Evolutionary conservation across 2,329 filamentous ascomycete species (phyloP), one percentile per base, ranked within the genome.

Genomic region (Exutisphaerella laricina): DNA sequence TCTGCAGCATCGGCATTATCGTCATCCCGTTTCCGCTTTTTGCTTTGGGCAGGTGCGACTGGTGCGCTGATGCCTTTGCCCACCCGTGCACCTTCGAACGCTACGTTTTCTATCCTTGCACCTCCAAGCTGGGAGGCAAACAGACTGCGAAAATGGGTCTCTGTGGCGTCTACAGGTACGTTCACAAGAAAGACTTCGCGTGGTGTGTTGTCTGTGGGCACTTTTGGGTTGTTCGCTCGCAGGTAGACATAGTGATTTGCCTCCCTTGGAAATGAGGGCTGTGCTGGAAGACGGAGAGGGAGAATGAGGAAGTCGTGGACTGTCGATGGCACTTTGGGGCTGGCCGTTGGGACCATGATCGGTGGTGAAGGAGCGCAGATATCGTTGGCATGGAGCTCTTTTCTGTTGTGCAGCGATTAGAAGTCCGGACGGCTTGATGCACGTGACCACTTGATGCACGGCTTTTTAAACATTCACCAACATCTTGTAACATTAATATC

Each of bases 171-270:
- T 50, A 84, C 73, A 5, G 92, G 92, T 1, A 94, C 70, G 58
- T 98, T 97, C 51, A 89, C 85, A n/a, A 94, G 63, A 66, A 95
- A 98, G 13, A 98, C 74, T 48, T 85, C 88, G 55, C 89, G 82
- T 12, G 79, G 70, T 56, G 90, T 84, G 64, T 85, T 77, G 41
- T 77, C 72, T 5, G 84, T 84, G 10, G 85, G 80, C 29, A 85
- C 75, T 67, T 84, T 87, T 48, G 90, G 88, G 33, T 82, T 75
- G 66, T 97, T 89, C 42, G 80, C 80, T 53, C 87, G 86, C 42
- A 97, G 69, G 69, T 95, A 95, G 58, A 97, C 72, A 66, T 89
- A 87, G 69, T 97, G 92, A 37, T 78, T 79, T 45, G 80, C 75
- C 31, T 75, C 66, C 30, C 73, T 66, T 17, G 80, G 76, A 45